These are phyloP conservation scores for Acanthamoeba healyi DNA, from an alignment of 208 protist species.

Conservation along the genomic window DNA sequence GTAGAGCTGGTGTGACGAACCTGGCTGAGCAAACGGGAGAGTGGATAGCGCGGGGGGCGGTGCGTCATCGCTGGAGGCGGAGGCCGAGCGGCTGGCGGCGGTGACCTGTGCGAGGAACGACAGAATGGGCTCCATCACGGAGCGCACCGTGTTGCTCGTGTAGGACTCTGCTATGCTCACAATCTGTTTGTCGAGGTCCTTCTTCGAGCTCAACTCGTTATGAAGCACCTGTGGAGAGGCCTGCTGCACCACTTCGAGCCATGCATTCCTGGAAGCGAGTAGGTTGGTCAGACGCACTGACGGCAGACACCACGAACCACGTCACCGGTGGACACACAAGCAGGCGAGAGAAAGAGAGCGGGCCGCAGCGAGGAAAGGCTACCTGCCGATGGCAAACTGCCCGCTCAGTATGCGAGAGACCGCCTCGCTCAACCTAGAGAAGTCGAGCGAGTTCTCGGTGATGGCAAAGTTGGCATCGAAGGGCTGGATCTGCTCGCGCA, in stretches of 20 bases:
- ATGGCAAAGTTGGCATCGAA: constrained; percentile 84
- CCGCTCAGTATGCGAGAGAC: constrained; percentile 12
- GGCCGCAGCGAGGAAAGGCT: background rate
- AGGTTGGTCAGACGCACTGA: constrained; percentile 19
- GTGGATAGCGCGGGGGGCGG: background rate
- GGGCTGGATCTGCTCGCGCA: constrained; percentile 87
- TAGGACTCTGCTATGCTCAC: constrained; percentile 79
- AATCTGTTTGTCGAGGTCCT: constrained; percentile 84
- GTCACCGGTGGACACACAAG: no score
- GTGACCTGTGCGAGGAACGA: constrained; percentile 78
- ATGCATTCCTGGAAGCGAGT: constrained; percentile 74
- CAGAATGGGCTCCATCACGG: constrained; percentile 75
- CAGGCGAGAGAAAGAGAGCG: no score
- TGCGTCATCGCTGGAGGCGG: background rate
- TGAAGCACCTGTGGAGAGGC: constrained; percentile 73
- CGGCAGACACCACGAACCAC: constrained; percentile 43
- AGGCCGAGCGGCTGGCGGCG: background rate
- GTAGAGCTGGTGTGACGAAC: no score
- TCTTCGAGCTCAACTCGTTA: constrained; percentile 79
- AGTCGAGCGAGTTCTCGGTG: constrained; percentile 84
- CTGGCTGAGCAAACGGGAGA: background rate
- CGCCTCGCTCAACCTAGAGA: constrained; percentile 82
- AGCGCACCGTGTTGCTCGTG: constrained; percentile 76
- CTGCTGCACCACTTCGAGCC: constrained; percentile 71
- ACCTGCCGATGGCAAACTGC: background rate